Evolutionary conservation across 2,329 filamentous ascomycete genomes (phyloP), one percentile per base, ranked within the genome.

Genomic region (Calonectria crousiana): DNA sequence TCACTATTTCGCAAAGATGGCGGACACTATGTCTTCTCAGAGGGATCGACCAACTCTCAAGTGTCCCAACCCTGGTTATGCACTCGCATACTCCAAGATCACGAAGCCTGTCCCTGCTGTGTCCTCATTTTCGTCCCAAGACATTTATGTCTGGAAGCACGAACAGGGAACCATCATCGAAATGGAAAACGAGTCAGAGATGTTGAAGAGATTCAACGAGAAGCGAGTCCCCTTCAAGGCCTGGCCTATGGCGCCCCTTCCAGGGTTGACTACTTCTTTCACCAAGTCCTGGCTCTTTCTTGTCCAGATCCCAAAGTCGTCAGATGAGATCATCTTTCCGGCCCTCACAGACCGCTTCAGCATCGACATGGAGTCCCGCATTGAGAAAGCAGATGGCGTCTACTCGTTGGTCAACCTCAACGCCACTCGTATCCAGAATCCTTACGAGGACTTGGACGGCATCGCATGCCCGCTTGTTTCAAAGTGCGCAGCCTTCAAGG

Each of bases 91-190:
- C 26, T 9, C 44, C 16, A 65, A 30, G 23, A 6, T 47, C 26
- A 23, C 26, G 28, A 51, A 71, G 66, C 71, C 44, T 23, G 69
- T 67, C 71, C 76, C 23, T n/a, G 77, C 32, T 26, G 75, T 76
- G 52, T 70, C 72, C 38, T 71, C 76, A 0, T 81, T 84, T 26
- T 74, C 76, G 1, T 47, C 71, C 2, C 70, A 78, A 32, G 78
- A 81, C 4, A 78, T 78, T 2, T 85, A 81, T 30, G 74, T 80
- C 5, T 72, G 67, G 28, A 73, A 81, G 2, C 82, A 83, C 52
- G 82, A 84, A 41, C 77, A 81, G 41, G 84, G 83, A 0, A 84
- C 84, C 0, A 23, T 82, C 0, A 85, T 85, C 20, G 84, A 85
- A 49, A 81, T 83, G 77, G 69, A 77, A 0, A 85, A 85, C n/a